Evolutionary conservation across 345 rosid species (phyloP), one percentile per base, ranked within the genome.

Genomic region (Adansonia digitata): DNA sequence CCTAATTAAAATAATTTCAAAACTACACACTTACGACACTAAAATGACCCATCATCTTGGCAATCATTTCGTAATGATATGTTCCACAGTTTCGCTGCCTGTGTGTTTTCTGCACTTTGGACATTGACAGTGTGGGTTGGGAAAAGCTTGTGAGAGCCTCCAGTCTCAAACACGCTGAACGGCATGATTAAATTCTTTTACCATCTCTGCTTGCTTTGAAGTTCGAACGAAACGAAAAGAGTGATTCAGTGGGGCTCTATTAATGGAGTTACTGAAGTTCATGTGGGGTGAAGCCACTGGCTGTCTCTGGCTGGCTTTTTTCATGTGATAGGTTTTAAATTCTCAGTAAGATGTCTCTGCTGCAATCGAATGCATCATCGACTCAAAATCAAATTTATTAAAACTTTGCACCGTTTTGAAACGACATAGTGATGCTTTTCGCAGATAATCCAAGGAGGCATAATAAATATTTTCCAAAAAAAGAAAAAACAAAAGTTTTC

Each of bases 31-130:
- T n/a, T n/a, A n/a, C n/a, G n/a, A n/a, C n/a, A 52, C 1, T 18
- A 52, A 6, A 39, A 15, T 45, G 17, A 43, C 71, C 6, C 69
- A 29, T 6, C 18, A 9, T 17, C 39, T 59, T 39, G 6, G 76
- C 79, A 84, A 84, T 84, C 79, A 84, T 77, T 3, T 2, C 5
- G 81, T 68, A 74, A 79, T 81, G 84, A 84, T 83, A 78, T 76
- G 9, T 12, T 22, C 34, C 35, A 7, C 22, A 1, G 61, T 7
- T 31, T 14, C 2, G 9, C 29, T 20, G 29, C 2, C 29, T 20
- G 15, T 2, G 7, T 35, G 48, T 35, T 57, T 35, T n/a, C n/a
- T n/a, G n/a, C n/a, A n/a, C n/a, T n/a, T 20, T 63, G 1, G 56
- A 11, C 6, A 52, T n/a, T 52, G 26, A 52, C 55, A 51, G 55